A percentile compares a stretch with the other conserved stretches of the same genome.
Conservation (phyloP, 768 basidiomycete species). For the Trametes coccinea region DNA sequence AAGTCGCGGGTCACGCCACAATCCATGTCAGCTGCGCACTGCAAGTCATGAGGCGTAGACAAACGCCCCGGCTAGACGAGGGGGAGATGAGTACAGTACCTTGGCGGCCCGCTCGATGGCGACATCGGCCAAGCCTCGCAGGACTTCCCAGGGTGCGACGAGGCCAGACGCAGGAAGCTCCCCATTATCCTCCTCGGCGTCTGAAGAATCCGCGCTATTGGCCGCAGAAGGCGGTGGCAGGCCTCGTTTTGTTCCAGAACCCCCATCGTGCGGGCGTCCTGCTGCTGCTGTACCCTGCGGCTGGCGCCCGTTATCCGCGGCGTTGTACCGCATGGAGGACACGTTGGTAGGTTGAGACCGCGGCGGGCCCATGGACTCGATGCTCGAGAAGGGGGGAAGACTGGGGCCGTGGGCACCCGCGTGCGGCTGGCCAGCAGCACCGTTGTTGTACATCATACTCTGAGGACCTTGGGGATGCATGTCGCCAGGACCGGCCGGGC, state of each 20-base stretch:
- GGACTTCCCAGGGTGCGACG: conserved; percentile 85
- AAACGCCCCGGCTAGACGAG: neutral
- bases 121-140: conserved; percentile 78
- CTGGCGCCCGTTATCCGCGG: conserved; percentile 39
- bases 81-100: conserved; percentile 40
- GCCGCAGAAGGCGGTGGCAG: conserved; percentile 64
- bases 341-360: conserved; percentile 40
- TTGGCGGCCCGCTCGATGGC: conserved; percentile 78
- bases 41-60: neutral
- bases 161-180: conserved; percentile 81
- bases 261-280: conserved; percentile 21
- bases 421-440: conserved; percentile 10
- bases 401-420: conserved; percentile 46
- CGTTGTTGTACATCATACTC: conserved; percentile 42
- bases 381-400: conserved; percentile 71
- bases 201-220: conserved; percentile 80
- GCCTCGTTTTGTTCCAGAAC: conserved; percentile 56
- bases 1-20: neutral
- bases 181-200: conserved; percentile 82
- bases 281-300: neutral
- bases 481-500: conserved; percentile 39
- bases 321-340: conserved; percentile 61
- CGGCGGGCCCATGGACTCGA: conserved; percentile 54
- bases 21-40: conserved; percentile 4
- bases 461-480: conserved; percentile 46